Evolutionary conservation across 2,329 filamentous ascomycete species (phyloP).

Genomic region (Pestalotiopsis sp.): DNA sequence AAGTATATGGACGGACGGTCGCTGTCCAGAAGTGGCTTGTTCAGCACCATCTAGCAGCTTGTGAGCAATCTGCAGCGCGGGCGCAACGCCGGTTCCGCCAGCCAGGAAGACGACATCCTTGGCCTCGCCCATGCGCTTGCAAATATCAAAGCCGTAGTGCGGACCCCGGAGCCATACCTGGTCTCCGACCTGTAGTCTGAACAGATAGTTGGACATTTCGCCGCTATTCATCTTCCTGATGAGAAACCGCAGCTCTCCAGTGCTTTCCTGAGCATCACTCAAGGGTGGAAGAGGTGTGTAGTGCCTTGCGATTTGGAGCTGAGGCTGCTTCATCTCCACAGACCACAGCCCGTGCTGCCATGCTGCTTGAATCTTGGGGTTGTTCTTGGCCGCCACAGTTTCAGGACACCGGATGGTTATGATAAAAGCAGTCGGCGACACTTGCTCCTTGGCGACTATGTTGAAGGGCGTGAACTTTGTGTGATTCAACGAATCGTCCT

Average conservation of each 20-base stretch:
- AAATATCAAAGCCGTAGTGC: conserved; percentile 65
- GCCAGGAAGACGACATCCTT: conserved; percentile 78
- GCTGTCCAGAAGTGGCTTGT: conserved; percentile 21
- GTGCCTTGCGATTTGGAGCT: conserved; percentile 86
- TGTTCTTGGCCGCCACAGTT: conserved; percentile 23
- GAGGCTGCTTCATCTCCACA: conserved; percentile 91
- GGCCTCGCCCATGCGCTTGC: conserved; percentile 34
- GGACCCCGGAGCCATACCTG: conserved; percentile 80
- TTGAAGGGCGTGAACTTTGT: conserved; percentile 68
- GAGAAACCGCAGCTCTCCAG: conserved; percentile 67
- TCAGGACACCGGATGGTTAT: conserved; percentile 60
- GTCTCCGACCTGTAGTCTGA: conserved; percentile 63
- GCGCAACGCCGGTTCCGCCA: conserved; percentile 90
- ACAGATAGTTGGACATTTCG: conserved; percentile 84
- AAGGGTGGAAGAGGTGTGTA: conserved; percentile 83
- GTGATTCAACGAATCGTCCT: conserved; percentile 48
- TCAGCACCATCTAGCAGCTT: conserved; percentile 53
- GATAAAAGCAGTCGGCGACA: conserved; percentile 71
- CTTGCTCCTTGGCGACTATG: conserved; percentile 61
- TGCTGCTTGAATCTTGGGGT: conserved; percentile 35
- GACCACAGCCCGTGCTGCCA: conserved; percentile 77
- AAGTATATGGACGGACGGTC: conserved; percentile 68
- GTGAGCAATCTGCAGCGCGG: conserved; percentile 79
- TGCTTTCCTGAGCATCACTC: conserved; percentile 30
- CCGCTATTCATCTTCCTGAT: conserved; percentile 79